Evolutionary conservation across 768 basidiomycete species (phyloP), one percentile per base, ranked within the genome.

Genomic region (Artomyces pyxidatus): DNA sequence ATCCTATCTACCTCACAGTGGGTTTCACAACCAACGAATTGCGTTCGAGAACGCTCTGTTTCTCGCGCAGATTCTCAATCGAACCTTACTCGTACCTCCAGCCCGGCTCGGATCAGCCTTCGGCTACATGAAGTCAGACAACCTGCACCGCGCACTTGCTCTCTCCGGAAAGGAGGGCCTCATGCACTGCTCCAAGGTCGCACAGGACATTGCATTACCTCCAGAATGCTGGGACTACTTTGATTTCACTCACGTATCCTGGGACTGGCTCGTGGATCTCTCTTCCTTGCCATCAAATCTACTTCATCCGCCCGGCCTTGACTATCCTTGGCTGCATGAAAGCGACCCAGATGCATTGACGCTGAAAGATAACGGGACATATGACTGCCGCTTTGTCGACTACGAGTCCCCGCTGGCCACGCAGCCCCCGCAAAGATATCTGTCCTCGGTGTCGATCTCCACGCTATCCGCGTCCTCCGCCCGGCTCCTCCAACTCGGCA

Each of bases 21-120:
- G 87, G 3, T 84, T 87, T 55, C 86, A 91, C 65, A 91, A 88
- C 63, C 87, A 91, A 66, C 81, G 88, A 28, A 88, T 92, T 55
- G 82, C 86, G 16, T 75, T 92, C 52, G 86, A 91, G 66, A 92
- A 92, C 58, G 89, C 86, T 3, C 73, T 90, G 17, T 70, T 82
- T n/a, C 74, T 91, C 44, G 73, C 88, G 1, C 70, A 66, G 51
- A 61, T 84, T 26, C 75, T 88, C 51, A 81, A 84, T 66, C 82
- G 87, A 51, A 92, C 87, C 10, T 71, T 91, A 27, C 76, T 91
- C 54, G 68, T 89, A 27, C 88, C 89, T n/a, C 83, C 84, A 10
- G 70, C 84, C 25, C 78, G 81, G 32, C 75, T 89, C 6, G 85
- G 86, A 32, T 63, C 56, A 37, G 75, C 71, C 59, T 75, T 85